These are phyloP conservation scores for Allomyces macrogynus DNA, from an alignment of 192 early-diverging fungal species.

Conservation along the genomic window DNA sequence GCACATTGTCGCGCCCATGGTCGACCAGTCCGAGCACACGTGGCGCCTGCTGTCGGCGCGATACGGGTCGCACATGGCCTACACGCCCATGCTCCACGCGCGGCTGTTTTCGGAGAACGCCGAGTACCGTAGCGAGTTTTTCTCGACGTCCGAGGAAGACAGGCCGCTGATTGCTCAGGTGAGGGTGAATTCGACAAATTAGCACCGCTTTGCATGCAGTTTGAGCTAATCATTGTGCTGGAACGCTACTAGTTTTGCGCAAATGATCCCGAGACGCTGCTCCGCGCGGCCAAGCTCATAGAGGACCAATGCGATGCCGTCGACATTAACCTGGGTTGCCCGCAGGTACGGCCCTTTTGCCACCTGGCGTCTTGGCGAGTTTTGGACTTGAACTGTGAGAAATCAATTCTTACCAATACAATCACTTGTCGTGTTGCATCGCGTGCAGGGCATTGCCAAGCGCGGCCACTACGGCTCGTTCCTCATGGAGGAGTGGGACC, in stretches of 20 bases:
- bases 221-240: background rate
- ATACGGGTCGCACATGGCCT: conserved; percentile 73
- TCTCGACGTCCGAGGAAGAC: conserved; percentile 46
- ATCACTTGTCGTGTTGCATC: too few species aligned
- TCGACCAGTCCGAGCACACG: conserved; percentile 86
- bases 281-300: conserved; percentile 63
- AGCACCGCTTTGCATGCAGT: background rate
- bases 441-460: conserved; percentile 48
- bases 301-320: conserved; percentile 75
- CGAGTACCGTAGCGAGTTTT: conserved; percentile 54
- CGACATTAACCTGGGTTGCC: conserved; percentile 90
- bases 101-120: conserved; percentile 42
- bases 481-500: conserved; percentile 85
- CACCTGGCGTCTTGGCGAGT: too few species aligned
- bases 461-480: conserved; percentile 83
- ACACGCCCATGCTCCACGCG: conserved; percentile 97
- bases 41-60: conserved; percentile 81
- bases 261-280: conserved; percentile 68
- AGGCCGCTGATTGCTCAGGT: conserved; percentile 67
- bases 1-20: conserved; percentile 85
- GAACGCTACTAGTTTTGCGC: conserved; percentile 63
- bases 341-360: conserved; percentile 25
- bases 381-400: too few species aligned
- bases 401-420: too few species aligned
- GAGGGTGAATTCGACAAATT: background rate